Conservation (phyloP, 257 asterid species). For the Parsonsia alboflavescens region DNA sequence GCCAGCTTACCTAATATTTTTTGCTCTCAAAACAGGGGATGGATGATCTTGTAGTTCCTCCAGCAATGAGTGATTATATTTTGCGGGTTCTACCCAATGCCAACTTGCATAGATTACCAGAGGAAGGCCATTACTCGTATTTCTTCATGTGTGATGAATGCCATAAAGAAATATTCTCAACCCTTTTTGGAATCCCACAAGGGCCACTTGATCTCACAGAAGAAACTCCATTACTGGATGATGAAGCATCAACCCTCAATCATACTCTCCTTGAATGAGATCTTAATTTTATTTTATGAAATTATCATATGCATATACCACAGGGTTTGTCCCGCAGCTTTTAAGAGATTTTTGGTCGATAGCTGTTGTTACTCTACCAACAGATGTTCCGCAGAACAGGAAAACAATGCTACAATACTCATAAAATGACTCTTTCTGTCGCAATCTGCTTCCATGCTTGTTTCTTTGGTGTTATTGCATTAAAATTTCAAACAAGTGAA, state of each 20-base stretch:
- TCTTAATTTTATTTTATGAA: conserved; percentile 7
- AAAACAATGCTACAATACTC: neutral
- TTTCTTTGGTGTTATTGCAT: neutral
- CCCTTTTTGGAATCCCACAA: conserved; percentile 69
- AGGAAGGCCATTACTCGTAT: conserved; percentile 84
- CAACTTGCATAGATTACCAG: conserved; percentile 57
- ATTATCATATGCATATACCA: conserved; percentile 36
- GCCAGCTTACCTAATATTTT: neutral
- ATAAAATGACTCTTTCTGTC: neutral
- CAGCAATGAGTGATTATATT: conserved; percentile 55
- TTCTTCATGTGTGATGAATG: conserved; percentile 66
- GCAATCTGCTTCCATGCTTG: neutral
- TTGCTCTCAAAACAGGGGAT: conserved; percentile 52
- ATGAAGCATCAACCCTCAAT: conserved; percentile 17
- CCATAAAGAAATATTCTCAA: conserved; percentile 56
- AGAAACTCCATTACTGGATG: conserved; percentile 31
- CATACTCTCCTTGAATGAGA: conserved; percentile 29
- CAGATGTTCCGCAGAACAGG: neutral
- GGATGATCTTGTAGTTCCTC: conserved; percentile 72
- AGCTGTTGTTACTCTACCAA: neutral
- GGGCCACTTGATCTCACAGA: conserved; percentile 49
- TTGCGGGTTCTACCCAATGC: conserved; percentile 62
- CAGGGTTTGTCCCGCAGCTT: conserved; percentile 22
- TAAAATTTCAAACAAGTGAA: too few species aligned
- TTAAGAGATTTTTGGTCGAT: neutral